phyloP scores from a whole-genome alignment of 2,329 filamentous ascomycete genomes.

The Ophiostoma sp. region DNA sequence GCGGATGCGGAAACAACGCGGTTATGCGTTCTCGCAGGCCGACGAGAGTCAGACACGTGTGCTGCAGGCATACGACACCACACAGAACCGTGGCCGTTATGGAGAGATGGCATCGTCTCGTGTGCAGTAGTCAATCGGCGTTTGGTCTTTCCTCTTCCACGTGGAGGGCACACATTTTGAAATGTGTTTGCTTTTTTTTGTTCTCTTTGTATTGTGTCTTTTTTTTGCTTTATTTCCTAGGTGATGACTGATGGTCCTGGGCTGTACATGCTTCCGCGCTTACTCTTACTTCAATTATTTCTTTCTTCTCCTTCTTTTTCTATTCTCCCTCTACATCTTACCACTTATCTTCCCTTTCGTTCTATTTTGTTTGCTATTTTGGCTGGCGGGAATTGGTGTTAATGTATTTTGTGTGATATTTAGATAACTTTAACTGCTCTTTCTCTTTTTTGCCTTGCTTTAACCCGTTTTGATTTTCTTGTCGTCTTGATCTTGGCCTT shows the following conservation, averaged over 20 bases:
- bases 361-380: conserved; percentile 11
- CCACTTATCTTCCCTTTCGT: background rate
- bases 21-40: conserved; percentile 95
- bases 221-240: background rate
- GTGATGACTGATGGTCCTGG: background rate
- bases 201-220: background rate
- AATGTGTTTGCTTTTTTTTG: background rate
- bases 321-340: background rate
- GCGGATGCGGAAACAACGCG: conserved; percentile 97
- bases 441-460: background rate
- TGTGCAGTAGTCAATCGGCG: conserved; percentile 17
- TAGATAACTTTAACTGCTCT: background rate
- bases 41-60: conserved; percentile 94
- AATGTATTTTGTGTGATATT: conserved; percentile 1
- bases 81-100: conserved; percentile 81
- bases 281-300: background rate
- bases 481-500: background rate
- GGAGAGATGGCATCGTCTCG: conserved; percentile 72
- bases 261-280: background rate
- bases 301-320: background rate
- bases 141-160: background rate
- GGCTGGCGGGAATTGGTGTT: conserved; percentile 3
- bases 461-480: background rate
- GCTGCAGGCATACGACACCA: conserved; percentile 96
- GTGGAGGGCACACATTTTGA: background rate